These are phyloP conservation scores for Amanita rubescens DNA, from an alignment of 768 basidiomycete genomes.

Conservation along the genomic window DNA sequence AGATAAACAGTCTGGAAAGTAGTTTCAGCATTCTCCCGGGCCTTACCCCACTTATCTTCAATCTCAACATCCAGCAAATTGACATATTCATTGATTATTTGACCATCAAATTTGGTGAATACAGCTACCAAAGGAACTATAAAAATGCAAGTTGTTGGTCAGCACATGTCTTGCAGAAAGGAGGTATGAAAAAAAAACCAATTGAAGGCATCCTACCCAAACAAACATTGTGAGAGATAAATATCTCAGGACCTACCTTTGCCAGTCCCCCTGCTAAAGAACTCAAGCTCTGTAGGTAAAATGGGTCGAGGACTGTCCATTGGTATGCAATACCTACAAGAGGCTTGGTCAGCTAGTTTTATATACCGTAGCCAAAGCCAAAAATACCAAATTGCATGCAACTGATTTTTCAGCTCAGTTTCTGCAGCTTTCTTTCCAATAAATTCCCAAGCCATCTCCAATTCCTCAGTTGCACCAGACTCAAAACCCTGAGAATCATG, in stretches of 20 bases:
- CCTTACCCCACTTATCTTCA: slow-evolving; percentile 1
- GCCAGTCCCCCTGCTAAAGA: not conserved
- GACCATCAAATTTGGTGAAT: slow-evolving; percentile 30
- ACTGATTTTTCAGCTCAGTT: slow-evolving; percentile 14
- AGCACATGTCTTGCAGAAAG: no score
- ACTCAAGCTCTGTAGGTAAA: not conserved
- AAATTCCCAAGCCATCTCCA: slow-evolving; percentile 23
- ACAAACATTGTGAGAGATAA: no score
- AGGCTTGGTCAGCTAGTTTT: no score
- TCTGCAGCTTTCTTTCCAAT: slow-evolving; percentile 17
- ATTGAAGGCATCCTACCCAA: no score
- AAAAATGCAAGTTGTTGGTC: no score
- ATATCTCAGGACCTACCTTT: not conserved
- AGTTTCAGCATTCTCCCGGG: not conserved
- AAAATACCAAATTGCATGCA: slow-evolving; percentile 33
- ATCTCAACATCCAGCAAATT: not conserved
- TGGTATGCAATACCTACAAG: no score
- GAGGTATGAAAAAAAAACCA: no score
- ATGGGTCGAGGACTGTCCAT: not conserved
- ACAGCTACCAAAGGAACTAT: slow-evolving; percentile 31
- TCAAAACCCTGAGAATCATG: slow-evolving; percentile 37
- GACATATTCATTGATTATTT: slow-evolving; percentile 14
- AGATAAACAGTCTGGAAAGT: not conserved
- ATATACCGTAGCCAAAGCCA: not conserved
- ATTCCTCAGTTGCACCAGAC: slow-evolving; percentile 22